These are phyloP conservation scores for Phytophthora megakarya DNA, from an alignment of 352 stramenopile genomes.

Conservation along the genomic window DNA sequence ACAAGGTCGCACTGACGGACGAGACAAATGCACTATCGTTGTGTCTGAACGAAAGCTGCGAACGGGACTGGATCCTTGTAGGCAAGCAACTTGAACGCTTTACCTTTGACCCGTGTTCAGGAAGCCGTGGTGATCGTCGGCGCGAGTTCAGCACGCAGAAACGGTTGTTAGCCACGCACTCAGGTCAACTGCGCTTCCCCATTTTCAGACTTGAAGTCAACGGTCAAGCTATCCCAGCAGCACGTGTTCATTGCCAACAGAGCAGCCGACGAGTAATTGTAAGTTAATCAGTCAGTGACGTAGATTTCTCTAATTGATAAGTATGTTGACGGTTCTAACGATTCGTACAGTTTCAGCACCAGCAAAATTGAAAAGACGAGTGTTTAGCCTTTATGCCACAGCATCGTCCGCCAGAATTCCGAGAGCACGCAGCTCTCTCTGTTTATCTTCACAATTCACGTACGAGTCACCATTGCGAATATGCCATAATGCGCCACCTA, in stretches of 20 bases:
- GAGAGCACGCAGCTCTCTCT: constrained; percentile 56
- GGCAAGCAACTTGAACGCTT: constrained; percentile 67
- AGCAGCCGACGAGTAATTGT: constrained; percentile 44
- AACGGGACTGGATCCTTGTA: constrained; percentile 71
- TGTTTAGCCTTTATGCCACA: constrained; percentile 20
- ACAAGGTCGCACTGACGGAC: neutral
- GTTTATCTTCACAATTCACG: constrained; percentile 67
- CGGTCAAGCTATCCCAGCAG: constrained; percentile 18
- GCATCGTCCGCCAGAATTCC: constrained; percentile 48
- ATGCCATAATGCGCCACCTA: constrained; percentile 80
- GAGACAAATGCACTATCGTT: constrained; percentile 34
- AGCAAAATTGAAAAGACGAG: constrained; percentile 1
- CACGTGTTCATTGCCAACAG: constrained; percentile 49
- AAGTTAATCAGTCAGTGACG: constrained; percentile 13
- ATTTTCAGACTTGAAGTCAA: constrained; percentile 49
- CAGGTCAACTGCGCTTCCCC: constrained; percentile 57
- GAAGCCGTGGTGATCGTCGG: constrained; percentile 9
- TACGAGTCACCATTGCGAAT: constrained; percentile 87
- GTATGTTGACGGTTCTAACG: constrained; percentile 11
- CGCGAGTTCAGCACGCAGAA: constrained; percentile 50
- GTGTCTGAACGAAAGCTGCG: constrained; percentile 55
- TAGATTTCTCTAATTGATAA: constrained; percentile 29
- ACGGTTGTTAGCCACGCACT: constrained; percentile 48
- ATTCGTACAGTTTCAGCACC: neutral
- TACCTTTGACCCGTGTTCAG: constrained; percentile 20